These are phyloP conservation scores for Ogataea naganishii DNA, from an alignment of 805 yeast genomes.

Conservation along the genomic window DNA sequence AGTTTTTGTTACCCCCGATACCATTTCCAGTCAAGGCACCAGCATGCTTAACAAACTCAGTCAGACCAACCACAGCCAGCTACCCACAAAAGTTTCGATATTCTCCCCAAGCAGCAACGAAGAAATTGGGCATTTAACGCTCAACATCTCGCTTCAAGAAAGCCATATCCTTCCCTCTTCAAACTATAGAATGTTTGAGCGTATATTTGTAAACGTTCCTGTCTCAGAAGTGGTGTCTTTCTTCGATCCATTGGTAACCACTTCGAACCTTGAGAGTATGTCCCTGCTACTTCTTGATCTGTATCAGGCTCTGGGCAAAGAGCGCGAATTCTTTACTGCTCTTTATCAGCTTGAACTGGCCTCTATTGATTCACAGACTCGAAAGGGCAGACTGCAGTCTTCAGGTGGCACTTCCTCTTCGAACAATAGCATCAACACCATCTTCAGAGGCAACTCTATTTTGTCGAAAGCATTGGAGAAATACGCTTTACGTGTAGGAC, in stretches of 20 bases:
- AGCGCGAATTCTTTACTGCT: conserved; percentile 64
- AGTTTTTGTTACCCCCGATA: conserved; percentile 44
- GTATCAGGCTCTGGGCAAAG: conserved; percentile 61
- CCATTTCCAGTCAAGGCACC: conserved; percentile 24
- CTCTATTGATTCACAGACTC: conserved; percentile 34
- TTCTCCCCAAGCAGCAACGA: conserved; percentile 22
- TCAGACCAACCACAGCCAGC: too few relatives aligned
- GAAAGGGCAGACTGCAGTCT: conserved; percentile 31
- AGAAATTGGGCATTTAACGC: conserved; percentile 49
- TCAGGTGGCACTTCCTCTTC: conserved; percentile 20
- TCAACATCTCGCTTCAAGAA: conserved; percentile 42
- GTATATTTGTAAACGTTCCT: conserved; percentile 45
- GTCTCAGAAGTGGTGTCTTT: conserved; percentile 44
- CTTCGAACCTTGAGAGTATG: conserved; percentile 39
- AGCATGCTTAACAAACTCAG: conserved; percentile 4
- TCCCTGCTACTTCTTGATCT: conserved; percentile 61
- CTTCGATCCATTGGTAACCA: conserved; percentile 23
- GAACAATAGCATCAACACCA: conserved; percentile 43
- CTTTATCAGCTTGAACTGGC: conserved; percentile 61
- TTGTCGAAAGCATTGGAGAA: conserved; percentile 75
- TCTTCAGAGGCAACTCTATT: conserved; percentile 81
- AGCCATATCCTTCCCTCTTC: conserved; percentile 51
- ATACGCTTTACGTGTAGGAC: conserved; percentile 70
- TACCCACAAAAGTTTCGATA: conserved; percentile 18
- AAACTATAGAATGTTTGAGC: conserved; percentile 55